phyloP scores from a whole-genome alignment of 192 early-diverging fungal genomes.

The Helicostylum pulchrum region DNA sequence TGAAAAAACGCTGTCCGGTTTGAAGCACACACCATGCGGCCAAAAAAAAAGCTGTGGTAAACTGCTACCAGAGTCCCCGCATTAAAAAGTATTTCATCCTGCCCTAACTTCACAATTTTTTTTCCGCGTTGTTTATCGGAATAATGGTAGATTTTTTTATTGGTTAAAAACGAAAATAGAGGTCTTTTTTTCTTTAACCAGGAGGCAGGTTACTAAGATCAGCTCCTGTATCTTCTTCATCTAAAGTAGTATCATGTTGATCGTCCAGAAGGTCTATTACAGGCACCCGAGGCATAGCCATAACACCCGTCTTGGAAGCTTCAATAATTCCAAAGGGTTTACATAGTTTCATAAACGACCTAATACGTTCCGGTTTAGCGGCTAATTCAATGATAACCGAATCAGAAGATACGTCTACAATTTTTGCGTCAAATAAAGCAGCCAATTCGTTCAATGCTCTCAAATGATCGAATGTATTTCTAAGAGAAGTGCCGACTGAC shows the following conservation, averaged over 20 bases:
- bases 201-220: slow-evolving; percentile 91
- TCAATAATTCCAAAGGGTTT: slow-evolving; percentile 96
- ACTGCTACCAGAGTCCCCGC: too few relatives aligned
- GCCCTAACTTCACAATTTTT: too few relatives aligned
- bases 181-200: slow-evolving; percentile 48
- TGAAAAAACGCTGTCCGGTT: too few relatives aligned
- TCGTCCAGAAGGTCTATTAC: slow-evolving; percentile 68
- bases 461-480: slow-evolving; percentile 58
- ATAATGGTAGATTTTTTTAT: too few relatives aligned
- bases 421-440: slow-evolving; percentile 75
- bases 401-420: slow-evolving; percentile 88
- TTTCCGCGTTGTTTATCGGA: too few relatives aligned
- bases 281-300: slow-evolving; percentile 67
- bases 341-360: slow-evolving; percentile 88
- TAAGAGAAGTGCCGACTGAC: slow-evolving; percentile 39
- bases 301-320: slow-evolving; percentile 81
- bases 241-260: slow-evolving; percentile 56
- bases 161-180: background rate
- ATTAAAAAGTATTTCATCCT: too few relatives aligned
- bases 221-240: slow-evolving; percentile 59
- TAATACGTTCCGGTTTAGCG: slow-evolving; percentile 83
- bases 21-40: too few relatives aligned
- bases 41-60: too few relatives aligned
- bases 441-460: slow-evolving; percentile 77
- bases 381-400: slow-evolving; percentile 79